Base-by-base conservation (phyloP, 345 rosid genomes). In the Crucihimalaya himalaica region DNA sequence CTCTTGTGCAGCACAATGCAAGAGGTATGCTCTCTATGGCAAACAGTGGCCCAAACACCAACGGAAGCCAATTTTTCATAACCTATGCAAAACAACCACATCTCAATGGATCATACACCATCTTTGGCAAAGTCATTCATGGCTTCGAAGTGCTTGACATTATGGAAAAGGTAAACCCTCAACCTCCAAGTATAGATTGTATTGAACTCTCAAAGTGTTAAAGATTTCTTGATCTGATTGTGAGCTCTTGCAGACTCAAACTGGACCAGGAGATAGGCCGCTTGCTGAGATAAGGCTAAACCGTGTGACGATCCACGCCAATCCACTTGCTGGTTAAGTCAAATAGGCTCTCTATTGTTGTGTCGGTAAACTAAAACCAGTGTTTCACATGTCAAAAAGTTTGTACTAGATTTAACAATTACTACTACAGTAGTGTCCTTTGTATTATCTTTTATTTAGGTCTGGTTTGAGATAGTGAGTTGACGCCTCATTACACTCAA, bases 71-170 rank as follows among this genome's bases (percentile, higher is more conserved):
- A 75, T 96, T 96, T 80, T 96, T 96, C 80, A 58, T 96, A 15
- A 43, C 83, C 16, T 96, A 87, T 48, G 97, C 90, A 6, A 92
- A 96, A 83, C 98, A 92, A 75, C 99, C 98, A 20, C 98, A 96
- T 84, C 97, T 96, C 51, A 92, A 96, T 76, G 99, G 99, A 63
- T 63, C 87, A 58, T 92, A 96, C 87, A 92, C 99, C 14, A 78
- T 92, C 55, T 89, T 96, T 60, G 99, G 99, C 79, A 86, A 77
- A 79, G 99, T 96, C 66, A 96, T 96, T 76, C 98, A 96, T 70
- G 99, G 99, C 25, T 95, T 95, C 71, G 99, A 95, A 83, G 96
- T 95, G 45, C 96, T 95, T 71, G 98, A 95, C 85, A 69, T 95
- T 54, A 95, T 95, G 99, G 99, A 95, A 76, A 95, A 95, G 98